phyloP scores from a whole-genome alignment of 495 filamentous ascomycete genomes.

The Neurospora sp. region DNA sequence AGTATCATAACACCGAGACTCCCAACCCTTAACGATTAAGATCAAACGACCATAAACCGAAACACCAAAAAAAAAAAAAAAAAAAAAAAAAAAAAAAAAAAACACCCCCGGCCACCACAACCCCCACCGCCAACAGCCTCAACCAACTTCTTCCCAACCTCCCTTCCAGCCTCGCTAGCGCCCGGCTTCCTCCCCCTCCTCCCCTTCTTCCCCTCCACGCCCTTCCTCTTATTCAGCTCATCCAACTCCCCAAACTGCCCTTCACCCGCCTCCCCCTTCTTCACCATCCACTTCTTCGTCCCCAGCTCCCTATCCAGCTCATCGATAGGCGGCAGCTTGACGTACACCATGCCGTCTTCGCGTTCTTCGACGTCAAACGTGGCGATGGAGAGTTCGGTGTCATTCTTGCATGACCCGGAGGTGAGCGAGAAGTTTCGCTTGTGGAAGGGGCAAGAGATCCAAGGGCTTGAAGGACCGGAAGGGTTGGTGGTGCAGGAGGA shows the following conservation, averaged over 20 bases:
- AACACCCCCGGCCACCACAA: slow-evolving; percentile 29
- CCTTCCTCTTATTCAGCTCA: slow-evolving; percentile 33
- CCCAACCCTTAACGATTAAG: background rate
- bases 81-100: too few relatives aligned
- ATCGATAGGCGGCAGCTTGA: slow-evolving; percentile 75
- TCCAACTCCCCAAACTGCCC: slow-evolving; percentile 63
- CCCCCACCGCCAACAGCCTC: slow-evolving; percentile 30
- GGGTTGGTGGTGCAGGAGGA: slow-evolving; percentile 29
- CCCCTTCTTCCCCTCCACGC: slow-evolving; percentile 22
- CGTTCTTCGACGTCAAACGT: slow-evolving; percentile 77
- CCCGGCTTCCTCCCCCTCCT: slow-evolving; percentile 26
- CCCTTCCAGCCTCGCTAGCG: slow-evolving; percentile 29
- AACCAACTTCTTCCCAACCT: slow-evolving; percentile 28
- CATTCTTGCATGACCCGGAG: slow-evolving; percentile 67
- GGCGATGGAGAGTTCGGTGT: slow-evolving; percentile 68
- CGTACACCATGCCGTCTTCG: slow-evolving; percentile 71
- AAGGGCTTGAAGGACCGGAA: slow-evolving; percentile 46
- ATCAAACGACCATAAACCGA: background rate
- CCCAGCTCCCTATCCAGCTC: slow-evolving; percentile 79
- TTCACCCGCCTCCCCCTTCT: slow-evolving; percentile 52
- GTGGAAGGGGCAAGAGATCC: slow-evolving; percentile 85
- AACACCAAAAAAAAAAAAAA: background rate
- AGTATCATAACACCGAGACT: background rate
- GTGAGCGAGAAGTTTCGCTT: slow-evolving; percentile 84
- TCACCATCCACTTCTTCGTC: slow-evolving; percentile 75